These are phyloP conservation scores for Pythium aquatile DNA, from an alignment of 352 stramenopile species.

Conservation along the genomic window DNA sequence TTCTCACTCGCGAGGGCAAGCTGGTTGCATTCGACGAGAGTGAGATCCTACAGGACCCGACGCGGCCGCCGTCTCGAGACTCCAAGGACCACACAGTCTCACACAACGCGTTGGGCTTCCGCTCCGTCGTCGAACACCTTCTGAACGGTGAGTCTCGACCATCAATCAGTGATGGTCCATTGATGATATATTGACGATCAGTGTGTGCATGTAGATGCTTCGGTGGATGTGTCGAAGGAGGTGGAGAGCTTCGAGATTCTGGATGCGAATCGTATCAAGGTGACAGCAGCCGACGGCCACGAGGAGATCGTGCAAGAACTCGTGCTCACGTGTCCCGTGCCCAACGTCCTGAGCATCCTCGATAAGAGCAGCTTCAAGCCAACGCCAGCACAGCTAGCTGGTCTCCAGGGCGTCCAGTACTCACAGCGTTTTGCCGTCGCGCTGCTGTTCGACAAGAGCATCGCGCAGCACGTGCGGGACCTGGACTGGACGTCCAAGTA, in stretches of 20 bases:
- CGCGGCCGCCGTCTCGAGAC: slow-evolving; percentile 27
- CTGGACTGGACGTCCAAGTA: slow-evolving; percentile 71
- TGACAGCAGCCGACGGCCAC: slow-evolving; percentile 37
- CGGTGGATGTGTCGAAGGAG: slow-evolving; percentile 37
- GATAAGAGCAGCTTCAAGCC: slow-evolving; percentile 44
- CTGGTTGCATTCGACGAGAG: slow-evolving; percentile 47
- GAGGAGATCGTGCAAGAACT: slow-evolving; percentile 62
- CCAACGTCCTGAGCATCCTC: slow-evolving; percentile 56
- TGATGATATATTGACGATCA: neutral
- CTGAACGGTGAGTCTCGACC: slow-evolving; percentile 34
- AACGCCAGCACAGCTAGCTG: slow-evolving; percentile 27
- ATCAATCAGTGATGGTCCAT: neutral
- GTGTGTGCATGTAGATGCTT: slow-evolving; percentile 29
- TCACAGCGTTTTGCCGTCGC: slow-evolving; percentile 70
- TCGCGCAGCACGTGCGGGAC: slow-evolving; percentile 34
- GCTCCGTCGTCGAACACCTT: slow-evolving; percentile 51
- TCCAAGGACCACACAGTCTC: slow-evolving; percentile 42
- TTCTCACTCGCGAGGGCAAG: slow-evolving; percentile 30
- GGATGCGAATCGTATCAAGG: slow-evolving; percentile 44
- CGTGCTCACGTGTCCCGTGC: slow-evolving; percentile 68
- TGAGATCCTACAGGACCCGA: slow-evolving; percentile 49
- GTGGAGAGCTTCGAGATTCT: slow-evolving; percentile 59
- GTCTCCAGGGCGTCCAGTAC: slow-evolving; percentile 52
- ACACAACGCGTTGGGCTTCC: slow-evolving; percentile 44
- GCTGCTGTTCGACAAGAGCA: slow-evolving; percentile 55